Base-by-base conservation (phyloP, 129 eudicot genomes). In the Lactuca sativa region DNA sequence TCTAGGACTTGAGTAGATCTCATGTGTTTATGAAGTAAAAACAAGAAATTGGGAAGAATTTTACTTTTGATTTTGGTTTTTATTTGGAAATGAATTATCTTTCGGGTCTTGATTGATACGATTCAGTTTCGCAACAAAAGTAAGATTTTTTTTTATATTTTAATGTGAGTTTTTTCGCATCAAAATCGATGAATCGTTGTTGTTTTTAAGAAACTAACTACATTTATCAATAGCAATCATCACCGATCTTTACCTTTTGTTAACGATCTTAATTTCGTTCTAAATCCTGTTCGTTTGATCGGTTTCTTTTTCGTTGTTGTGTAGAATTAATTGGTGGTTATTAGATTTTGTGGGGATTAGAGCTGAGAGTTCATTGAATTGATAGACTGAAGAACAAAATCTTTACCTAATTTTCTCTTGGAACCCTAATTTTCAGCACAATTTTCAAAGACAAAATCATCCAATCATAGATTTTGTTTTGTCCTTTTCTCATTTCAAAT, bases 401-500 rank as follows among this genome's bases (percentile, higher is more conserved):
- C 34, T 59, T 21, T 59, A 15, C 58, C 47, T 41, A 32, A 54
- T 72, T 15, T 62, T 21, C 43, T 65, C 78, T 57, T 55, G 83
- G 83, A 79, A 79, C 83, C 79, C 75, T 60, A 69, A 60, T 53
- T 67, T 36, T 55, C 51, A 67, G 74, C 72, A 67, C 79, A 73
- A 37, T 31, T 61, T 67, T 66, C 74, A 64, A 64, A 64, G 73
- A 44, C 10, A 65, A 52, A 67, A 56, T 32, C 36, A 33, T 40
- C 36, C n/a, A 64, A 36, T 63, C 66, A 6, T 34, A 43, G 72
- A 64, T 70, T 70, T 52, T 60, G 10, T 10, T 77, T 36, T 54
- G 72, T 78, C 66, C 54, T 57, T 77, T 40, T 34, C 52, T 67
- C 56, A 34, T 71, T 71, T 77, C 60, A 56, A 32, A 65, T 77